These are phyloP conservation scores for Pseudocercospora musae DNA, from an alignment of 2,329 filamentous ascomycete species.

Conservation along the genomic window DNA sequence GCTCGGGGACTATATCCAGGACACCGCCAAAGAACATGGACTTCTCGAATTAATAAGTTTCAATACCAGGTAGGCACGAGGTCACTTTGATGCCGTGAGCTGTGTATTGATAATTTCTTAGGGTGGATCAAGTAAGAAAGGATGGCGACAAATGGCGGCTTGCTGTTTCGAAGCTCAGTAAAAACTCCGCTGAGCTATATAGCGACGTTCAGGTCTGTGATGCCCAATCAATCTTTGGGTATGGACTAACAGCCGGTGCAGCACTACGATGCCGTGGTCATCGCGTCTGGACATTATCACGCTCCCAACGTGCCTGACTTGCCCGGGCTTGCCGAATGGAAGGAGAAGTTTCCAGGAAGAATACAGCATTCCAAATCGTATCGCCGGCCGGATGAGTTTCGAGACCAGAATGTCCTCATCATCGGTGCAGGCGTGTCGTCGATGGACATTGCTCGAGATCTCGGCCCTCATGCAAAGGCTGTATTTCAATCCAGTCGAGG, in stretches of 20 bases:
- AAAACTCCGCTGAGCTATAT: neutral
- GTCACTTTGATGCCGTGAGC: too few species aligned
- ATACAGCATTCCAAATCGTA: slow-evolving; percentile 54
- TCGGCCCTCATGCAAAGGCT: slow-evolving; percentile 43
- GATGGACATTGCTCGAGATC: slow-evolving; percentile 53
- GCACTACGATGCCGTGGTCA: slow-evolving; percentile 51
- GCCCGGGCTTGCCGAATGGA: slow-evolving; percentile 47
- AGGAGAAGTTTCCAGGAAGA: slow-evolving; percentile 43
- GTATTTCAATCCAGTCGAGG: slow-evolving; percentile 58
- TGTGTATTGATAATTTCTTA: slow-evolving; percentile 10
- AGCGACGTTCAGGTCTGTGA: neutral
- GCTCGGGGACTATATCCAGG: slow-evolving; percentile 60
- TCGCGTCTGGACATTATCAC: slow-evolving; percentile 57
- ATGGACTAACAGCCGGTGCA: slow-evolving; percentile 12
- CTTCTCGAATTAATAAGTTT: slow-evolving; percentile 53
- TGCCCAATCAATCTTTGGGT: neutral
- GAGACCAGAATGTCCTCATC: slow-evolving; percentile 56
- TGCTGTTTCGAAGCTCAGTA: slow-evolving; percentile 33
- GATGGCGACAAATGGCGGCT: slow-evolving; percentile 51
- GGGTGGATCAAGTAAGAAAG: slow-evolving; percentile 56
- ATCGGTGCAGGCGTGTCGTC: slow-evolving; percentile 57
- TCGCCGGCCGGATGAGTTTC: slow-evolving; percentile 45
- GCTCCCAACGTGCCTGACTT: slow-evolving; percentile 50
- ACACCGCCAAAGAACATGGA: slow-evolving; percentile 51
- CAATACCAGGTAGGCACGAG: slow-evolving; percentile 42